These are phyloP conservation scores for Aspergillus fijiensis DNA, from an alignment of 2,329 filamentous ascomycete species.

Conservation along the genomic window DNA sequence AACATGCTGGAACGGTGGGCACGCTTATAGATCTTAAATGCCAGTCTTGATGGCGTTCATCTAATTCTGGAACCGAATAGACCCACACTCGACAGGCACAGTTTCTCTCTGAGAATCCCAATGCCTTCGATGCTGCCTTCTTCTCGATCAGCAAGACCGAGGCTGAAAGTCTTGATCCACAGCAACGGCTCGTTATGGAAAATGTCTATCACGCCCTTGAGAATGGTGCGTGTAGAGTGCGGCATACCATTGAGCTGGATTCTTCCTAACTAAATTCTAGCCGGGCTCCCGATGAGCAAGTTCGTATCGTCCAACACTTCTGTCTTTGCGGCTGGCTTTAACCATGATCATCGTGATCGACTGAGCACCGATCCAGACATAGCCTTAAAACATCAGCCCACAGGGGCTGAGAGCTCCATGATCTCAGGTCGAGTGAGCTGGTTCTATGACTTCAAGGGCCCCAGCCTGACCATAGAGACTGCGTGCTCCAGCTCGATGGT, in stretches of 20 bases:
- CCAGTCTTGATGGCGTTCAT: too few species aligned
- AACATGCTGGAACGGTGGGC: constrained; percentile 13
- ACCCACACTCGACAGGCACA: constrained; percentile 24
- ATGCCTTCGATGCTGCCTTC: constrained; percentile 31
- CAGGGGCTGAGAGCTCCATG: constrained; percentile 21
- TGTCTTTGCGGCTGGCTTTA: constrained; percentile 28
- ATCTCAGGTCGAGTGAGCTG: constrained; percentile 18
- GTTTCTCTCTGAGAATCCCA: constrained; percentile 31
- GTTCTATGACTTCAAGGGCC: constrained; percentile 18
- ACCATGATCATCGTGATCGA: constrained; percentile 26
- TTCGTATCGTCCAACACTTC: constrained; percentile 27
- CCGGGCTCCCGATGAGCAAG: constrained; percentile 25
- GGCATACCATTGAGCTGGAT: too few species aligned
- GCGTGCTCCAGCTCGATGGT: constrained; percentile 44
- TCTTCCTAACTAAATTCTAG: constrained; percentile 6
- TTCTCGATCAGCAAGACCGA: constrained; percentile 33
- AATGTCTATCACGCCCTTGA: constrained; percentile 37
- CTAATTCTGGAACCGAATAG: not conserved
- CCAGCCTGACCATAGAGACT: constrained; percentile 40
- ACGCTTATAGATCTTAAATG: too few species aligned
- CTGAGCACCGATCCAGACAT: constrained; percentile 26
- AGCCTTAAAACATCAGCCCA: constrained; percentile 24
- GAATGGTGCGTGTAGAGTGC: constrained; percentile 16
- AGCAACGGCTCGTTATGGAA: constrained; percentile 36
- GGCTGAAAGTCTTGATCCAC: constrained; percentile 31